Base-by-base conservation (phyloP, 2,329 filamentous ascomycete genomes). In the Bipolaris oryzae region DNA sequence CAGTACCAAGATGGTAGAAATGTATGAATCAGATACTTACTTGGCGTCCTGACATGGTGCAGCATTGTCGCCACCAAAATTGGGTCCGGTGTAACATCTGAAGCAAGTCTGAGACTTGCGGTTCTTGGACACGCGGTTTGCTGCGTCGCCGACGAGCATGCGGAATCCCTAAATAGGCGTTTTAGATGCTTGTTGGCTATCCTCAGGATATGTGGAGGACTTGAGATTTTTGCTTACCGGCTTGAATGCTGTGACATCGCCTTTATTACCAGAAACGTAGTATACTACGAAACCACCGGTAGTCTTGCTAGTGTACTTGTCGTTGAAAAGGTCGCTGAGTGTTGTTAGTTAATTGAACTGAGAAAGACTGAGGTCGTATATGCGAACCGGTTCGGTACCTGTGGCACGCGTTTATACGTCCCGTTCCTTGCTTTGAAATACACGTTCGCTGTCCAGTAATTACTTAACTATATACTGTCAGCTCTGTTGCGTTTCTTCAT, bases 211-310 rank as follows among this genome's bases (percentile, higher is more conserved):
- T 38, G 13, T 18, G 16, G 20, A 6, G 21, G 21, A 41, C 6
- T 42, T 11, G 0, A 4, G 7, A 16, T 18, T 1, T 21, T 9
- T 15, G 35, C 62, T 52, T 51, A 62, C 58, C 3, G 65, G 57
- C 50, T 66, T 78, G 68, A 81, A 81, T 0, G 79, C 79, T 0
- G 78, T 80, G 1, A 79, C 77, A 16, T 76, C 74, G 11, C 72
- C 67, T 4, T 71, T 74, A 1, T 70, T 72, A 1, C 76, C 75
- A 5, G 78, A 79, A 34, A 81, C 77, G 58, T 82, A 81, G 73
- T 82, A 82, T 7, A 82, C 78, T 0, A 77, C 78, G 55, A 80
- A 76, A 5, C 79, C 78, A 1, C 79, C 79, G 3, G 71, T 66
- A 2, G 71, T 74, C 33, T 68, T 61, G 1, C 62, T 63, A 1